Evolutionary conservation across 2,329 filamentous ascomycete species (phyloP).

Genomic region (Colletotrichum incanum): DNA sequence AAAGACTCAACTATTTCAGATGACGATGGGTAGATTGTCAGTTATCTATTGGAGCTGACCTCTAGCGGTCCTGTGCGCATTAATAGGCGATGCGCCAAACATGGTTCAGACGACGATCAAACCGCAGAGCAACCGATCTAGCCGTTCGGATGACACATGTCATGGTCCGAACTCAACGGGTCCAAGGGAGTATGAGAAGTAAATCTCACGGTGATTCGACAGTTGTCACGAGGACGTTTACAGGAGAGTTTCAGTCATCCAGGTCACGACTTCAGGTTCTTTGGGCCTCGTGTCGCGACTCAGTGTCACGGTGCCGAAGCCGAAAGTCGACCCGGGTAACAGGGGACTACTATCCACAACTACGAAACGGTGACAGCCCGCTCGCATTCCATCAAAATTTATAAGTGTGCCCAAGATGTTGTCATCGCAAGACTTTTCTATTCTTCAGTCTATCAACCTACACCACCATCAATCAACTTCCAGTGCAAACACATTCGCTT

Average conservation of each 20-base stretch:
- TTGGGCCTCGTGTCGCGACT: background rate
- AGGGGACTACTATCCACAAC: background rate
- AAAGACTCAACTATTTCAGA: no score
- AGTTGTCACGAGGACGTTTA: background rate
- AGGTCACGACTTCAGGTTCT: background rate
- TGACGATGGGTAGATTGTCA: background rate
- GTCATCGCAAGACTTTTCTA: background rate
- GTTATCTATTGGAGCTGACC: no score
- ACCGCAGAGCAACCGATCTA: slow-evolving; percentile 17
- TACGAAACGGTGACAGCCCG: background rate
- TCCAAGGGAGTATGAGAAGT: background rate
- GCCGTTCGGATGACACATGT: slow-evolving; percentile 41
- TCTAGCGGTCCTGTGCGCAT: slow-evolving; percentile 3
- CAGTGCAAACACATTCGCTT: slow-evolving; percentile 34
- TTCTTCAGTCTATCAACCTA: background rate
- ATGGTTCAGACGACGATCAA: slow-evolving; percentile 42
- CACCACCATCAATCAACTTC: slow-evolving; percentile 2
- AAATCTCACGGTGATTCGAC: slow-evolving; percentile 9
- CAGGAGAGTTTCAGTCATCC: slow-evolving; percentile 26
- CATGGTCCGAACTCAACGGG: slow-evolving; percentile 9
- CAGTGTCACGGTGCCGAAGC: slow-evolving; percentile 16
- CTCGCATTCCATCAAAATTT: background rate
- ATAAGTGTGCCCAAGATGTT: slow-evolving; percentile 1
- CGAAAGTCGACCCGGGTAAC: background rate
- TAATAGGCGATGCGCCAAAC: slow-evolving; percentile 22